Conservation (phyloP, 1,284 basidiomycete genomes). For the Naganishia cerealis region DNA sequence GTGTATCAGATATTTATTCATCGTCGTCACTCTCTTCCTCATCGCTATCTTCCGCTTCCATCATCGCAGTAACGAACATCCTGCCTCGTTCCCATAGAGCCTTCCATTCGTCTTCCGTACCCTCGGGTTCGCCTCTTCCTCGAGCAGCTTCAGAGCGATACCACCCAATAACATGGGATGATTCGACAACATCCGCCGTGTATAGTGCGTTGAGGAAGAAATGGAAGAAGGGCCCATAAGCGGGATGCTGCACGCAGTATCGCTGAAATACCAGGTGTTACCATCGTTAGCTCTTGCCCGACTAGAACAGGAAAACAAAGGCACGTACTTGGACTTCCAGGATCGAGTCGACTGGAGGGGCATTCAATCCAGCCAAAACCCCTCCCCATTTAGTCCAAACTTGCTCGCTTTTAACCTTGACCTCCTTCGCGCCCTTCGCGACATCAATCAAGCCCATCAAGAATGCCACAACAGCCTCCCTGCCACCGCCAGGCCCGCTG, state of each 20-base stretch:
- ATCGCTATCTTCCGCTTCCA: slow-evolving; percentile 34
- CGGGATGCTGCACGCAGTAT: slow-evolving; percentile 39
- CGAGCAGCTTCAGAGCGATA: slow-evolving; percentile 45
- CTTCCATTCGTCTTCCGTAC: slow-evolving; percentile 33
- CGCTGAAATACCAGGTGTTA: slow-evolving; percentile 34
- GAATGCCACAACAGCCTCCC: slow-evolving; percentile 50
- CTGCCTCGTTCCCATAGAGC: slow-evolving; percentile 40
- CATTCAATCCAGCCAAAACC: slow-evolving; percentile 41
- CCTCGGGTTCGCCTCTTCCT: slow-evolving; percentile 46
- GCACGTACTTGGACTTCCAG: slow-evolving; percentile 43
- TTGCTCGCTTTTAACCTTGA: slow-evolving; percentile 34
- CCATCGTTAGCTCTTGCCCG: background rate
- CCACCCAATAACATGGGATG: slow-evolving; percentile 53
- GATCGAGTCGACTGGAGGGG: slow-evolving; percentile 43
- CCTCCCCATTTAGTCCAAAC: slow-evolving; percentile 50
- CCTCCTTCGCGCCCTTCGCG: slow-evolving; percentile 39
- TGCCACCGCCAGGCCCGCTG: slow-evolving; percentile 43
- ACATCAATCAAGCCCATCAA: slow-evolving; percentile 45
- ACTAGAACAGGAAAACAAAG: background rate
- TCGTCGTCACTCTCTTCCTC: slow-evolving; percentile 28
- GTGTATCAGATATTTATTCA: slow-evolving; percentile 12
- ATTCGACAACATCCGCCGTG: slow-evolving; percentile 52
- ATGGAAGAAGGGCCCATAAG: slow-evolving; percentile 46
- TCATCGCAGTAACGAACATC: slow-evolving; percentile 30
- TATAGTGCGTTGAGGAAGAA: slow-evolving; percentile 52